Evolutionary conservation across 768 basidiomycete genomes (phyloP).

Genomic region (Boletus reticuloceps): DNA sequence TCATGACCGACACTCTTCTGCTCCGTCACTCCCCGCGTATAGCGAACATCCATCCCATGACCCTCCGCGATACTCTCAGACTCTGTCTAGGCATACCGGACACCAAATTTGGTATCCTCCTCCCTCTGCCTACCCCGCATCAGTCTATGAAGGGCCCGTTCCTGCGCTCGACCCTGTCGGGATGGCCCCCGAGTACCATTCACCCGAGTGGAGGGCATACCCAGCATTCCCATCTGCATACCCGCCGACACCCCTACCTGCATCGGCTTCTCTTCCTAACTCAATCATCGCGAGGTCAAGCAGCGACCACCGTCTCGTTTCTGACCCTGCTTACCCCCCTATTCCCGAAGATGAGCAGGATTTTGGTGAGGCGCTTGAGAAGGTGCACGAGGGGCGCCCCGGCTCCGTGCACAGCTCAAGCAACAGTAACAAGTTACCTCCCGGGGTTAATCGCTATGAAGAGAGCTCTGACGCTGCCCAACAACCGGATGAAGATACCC

Average conservation of each 20-base stretch:
- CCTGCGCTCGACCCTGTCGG: conserved; percentile 11
- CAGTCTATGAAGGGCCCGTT: conserved; percentile 12
- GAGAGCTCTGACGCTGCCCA: conserved; percentile 1
- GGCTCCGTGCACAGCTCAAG: conserved; percentile 59
- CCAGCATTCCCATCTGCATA: conserved; percentile 78
- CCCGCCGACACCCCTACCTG: conserved; percentile 61
- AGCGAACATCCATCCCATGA: conserved; percentile 20
- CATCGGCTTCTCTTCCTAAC: conserved; percentile 33
- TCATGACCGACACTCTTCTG: conserved; percentile 16
- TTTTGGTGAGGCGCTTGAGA: conserved; percentile 73
- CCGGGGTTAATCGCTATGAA: conserved; percentile 39
- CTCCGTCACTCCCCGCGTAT: conserved; percentile 24
- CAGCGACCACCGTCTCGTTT: conserved; percentile 1
- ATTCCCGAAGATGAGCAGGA: conserved; percentile 51
- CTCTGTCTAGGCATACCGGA: conserved; percentile 11
- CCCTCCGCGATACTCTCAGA: conserved; percentile 24
- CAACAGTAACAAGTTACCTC: conserved; percentile 41
- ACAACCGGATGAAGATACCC: conserved; percentile 19
- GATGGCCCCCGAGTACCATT: conserved; percentile 33
- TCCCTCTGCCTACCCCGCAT: conserved; percentile 36
- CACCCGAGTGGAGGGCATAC: conserved; percentile 72
- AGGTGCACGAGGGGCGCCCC: conserved; percentile 58
- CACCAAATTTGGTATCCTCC: conserved; percentile 66
- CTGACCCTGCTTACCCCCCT: conserved; percentile 17
- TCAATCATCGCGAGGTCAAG: conserved; percentile 7